Evolutionary conservation across 2,329 filamentous ascomycete genomes (phyloP).

Genomic region (Nectriaceae sp.): DNA sequence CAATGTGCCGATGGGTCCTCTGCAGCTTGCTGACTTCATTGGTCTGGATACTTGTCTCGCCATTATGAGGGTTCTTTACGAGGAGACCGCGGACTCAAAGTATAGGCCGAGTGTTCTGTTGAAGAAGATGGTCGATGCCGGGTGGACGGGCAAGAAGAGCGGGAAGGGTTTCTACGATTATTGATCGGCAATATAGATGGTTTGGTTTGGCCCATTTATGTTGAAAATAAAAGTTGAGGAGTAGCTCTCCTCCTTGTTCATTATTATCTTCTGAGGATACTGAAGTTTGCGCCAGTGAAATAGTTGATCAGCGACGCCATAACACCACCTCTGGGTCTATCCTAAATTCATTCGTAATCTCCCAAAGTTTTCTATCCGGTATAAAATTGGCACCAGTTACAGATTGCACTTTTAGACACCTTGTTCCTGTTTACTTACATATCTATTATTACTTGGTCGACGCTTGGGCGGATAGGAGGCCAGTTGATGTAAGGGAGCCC

Average conservation of each 20-base stretch:
- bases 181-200: conserved; percentile 36
- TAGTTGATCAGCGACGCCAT: too few relatives aligned
- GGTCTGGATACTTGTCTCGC: conserved; percentile 93
- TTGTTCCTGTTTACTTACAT: too few relatives aligned
- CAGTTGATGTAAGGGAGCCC: too few relatives aligned
- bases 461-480: too few relatives aligned
- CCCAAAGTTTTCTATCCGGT: too few relatives aligned
- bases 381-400: too few relatives aligned
- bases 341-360: too few relatives aligned
- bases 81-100: conserved; percentile 92
- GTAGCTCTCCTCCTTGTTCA: background rate
- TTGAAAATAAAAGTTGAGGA: background rate
- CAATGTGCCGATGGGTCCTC: conserved; percentile 95
- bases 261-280: too few relatives aligned
- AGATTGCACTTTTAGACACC: too few relatives aligned
- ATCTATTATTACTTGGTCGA: too few relatives aligned
- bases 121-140: conserved; percentile 95
- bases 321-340: too few relatives aligned
- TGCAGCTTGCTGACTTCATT: conserved; percentile 95
- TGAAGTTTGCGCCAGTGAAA: background rate
- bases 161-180: conserved; percentile 97
- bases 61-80: conserved; percentile 94
- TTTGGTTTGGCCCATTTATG: background rate
- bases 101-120: conserved; percentile 88
- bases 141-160: conserved; percentile 96